Conservation (phyloP, 179 eudicot species). For the Camellia oleifera region DNA sequence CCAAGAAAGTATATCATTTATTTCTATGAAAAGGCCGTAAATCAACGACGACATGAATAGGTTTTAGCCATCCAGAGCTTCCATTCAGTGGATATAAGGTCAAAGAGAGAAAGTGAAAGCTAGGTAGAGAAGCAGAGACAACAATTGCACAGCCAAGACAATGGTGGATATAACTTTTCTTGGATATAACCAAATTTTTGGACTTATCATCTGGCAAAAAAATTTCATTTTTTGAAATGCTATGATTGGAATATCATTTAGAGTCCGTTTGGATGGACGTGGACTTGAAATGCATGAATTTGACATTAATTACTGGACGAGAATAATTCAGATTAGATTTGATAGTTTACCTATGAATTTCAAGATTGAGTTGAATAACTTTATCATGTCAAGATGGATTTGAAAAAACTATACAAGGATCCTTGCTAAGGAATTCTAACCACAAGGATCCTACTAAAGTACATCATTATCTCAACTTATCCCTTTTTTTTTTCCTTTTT, state of each 20-base stretch:
- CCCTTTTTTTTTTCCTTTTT: not conserved
- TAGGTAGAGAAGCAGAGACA: not conserved
- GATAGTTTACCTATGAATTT: no score
- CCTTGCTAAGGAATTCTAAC: no score
- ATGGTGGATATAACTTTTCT: not conserved
- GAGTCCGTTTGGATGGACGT: no score
- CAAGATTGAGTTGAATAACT: no score
- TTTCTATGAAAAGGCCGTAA: not conserved
- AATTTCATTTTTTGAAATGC: not conserved
- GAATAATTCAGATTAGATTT: no score
- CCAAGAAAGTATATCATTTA: no score
- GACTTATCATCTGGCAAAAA: not conserved
- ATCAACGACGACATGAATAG: not conserved
- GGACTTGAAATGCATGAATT: no score
- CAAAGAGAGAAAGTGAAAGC: not conserved
- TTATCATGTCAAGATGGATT: no score
- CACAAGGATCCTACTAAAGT: no score
- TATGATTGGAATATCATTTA: not conserved
- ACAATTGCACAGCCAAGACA: conserved; percentile 6
- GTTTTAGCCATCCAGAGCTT: not conserved
- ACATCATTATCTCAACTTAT: no score
- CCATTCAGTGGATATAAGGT: not conserved
- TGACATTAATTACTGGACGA: no score
- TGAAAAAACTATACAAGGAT: no score
- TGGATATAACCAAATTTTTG: not conserved